Evolutionary conservation across 345 rosid species (phyloP), one percentile per base, ranked within the genome.

Genomic region (Clausena lansium): DNA sequence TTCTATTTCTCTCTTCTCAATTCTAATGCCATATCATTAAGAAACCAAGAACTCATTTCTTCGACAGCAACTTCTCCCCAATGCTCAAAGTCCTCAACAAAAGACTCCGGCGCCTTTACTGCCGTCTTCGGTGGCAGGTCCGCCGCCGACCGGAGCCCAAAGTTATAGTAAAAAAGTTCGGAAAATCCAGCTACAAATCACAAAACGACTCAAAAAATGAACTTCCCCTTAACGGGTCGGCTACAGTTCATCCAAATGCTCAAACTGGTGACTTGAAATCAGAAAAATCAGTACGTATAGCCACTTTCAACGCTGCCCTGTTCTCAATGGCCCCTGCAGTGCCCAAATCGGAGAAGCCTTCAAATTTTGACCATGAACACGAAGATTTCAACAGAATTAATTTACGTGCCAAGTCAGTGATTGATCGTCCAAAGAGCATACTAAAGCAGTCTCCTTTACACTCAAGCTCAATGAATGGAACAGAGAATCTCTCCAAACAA

Each of bases 241-340:
- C 97, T 0, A 47, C 80, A 22, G 90, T 77, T 72, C 88, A 82
- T 82, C 95, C 77, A 30, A 86, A 86, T 76, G 84, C 25, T 67
- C 86, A 71, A 32, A 65, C 74, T 28, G 77, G 58, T 30, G 79
- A 80, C 27, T 74, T 74, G 0, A 81, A 84, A 64, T 73, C 91
- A 1, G 87, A 75, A 70, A 86, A 80, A 77, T 72, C 87, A 20
- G 87, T 95, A 57, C 88, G 89, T 61, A n/a, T 93, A 13, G 99
- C 97, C 14, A 93, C 91, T 64, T 95, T 95, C 76, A 95, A 92
- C 79, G 99, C 97, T 59, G 91, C 95, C 24, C 79, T 93, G 89
- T 95, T 95, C 81, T 92, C 95, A 5, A 92, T 95, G 99, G 99
- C 99, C 5, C 97, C 97, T 6, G 97, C 87, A 32, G 89, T 92